Conservation (phyloP, 2,329 filamentous ascomycete genomes). For the Ampelomyces quisqualis region DNA sequence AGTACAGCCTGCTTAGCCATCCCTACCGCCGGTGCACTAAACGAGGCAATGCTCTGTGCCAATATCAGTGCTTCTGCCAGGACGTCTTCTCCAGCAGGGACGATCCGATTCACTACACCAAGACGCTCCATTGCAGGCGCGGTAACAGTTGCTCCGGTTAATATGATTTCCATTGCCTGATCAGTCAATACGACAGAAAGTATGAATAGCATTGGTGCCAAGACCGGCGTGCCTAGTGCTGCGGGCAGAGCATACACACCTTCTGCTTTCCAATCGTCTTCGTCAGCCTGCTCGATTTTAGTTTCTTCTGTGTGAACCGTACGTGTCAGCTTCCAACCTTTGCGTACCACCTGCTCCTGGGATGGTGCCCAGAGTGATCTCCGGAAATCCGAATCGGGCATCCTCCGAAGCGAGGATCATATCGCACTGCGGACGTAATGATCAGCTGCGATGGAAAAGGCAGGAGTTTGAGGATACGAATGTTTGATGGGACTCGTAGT, state of each 20-base stretch:
- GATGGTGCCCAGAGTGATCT: constrained; percentile 90
- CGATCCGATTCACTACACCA: constrained; percentile 46
- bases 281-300: constrained; percentile 70
- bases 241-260: constrained; percentile 21
- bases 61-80: constrained; percentile 43
- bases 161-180: constrained; percentile 50
- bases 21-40: constrained; percentile 45
- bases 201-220: constrained; percentile 5
- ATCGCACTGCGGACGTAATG: constrained; percentile 52
- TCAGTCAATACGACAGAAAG: constrained; percentile 13
- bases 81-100: constrained; percentile 39
- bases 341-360: constrained; percentile 69
- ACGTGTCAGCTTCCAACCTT: not conserved
- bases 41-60: constrained; percentile 45
- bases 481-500: not conserved
- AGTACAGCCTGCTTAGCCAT: constrained; percentile 50
- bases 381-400: constrained; percentile 91
- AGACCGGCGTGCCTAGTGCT: constrained; percentile 8
- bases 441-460: constrained; percentile 1
- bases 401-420: constrained; percentile 82
- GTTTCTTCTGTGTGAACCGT: constrained; percentile 36
- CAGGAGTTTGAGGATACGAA: not conserved
- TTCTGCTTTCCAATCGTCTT: constrained; percentile 54
- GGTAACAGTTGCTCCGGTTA: constrained; percentile 44
- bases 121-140: constrained; percentile 45